Evolutionary conservation across 257 asterid genomes (phyloP).

Genomic region (Nicotiana noctiflora): DNA sequence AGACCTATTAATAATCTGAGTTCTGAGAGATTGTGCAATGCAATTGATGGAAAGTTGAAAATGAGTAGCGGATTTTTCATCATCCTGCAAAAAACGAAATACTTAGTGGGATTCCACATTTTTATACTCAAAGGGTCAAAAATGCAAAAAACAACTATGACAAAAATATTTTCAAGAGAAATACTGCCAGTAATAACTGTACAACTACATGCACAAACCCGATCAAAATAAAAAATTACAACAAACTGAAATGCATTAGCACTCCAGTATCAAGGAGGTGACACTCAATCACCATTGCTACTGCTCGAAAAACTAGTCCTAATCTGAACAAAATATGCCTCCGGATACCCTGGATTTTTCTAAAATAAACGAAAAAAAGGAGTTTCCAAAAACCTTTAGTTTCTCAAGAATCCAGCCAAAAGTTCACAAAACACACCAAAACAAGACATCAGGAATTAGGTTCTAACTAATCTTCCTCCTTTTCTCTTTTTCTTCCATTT

Average conservation of each 20-base stretch:
- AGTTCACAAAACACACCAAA: too few relatives aligned
- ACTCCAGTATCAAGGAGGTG: background rate
- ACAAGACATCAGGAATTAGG: too few relatives aligned
- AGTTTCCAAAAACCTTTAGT: too few relatives aligned
- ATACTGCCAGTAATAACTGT: background rate
- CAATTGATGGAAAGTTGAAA: slow-evolving; percentile 56
- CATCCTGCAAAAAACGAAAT: slow-evolving; percentile 40
- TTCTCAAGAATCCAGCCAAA: too few relatives aligned
- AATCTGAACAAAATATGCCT: too few relatives aligned
- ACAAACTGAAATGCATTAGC: background rate
- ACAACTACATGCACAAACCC: background rate
- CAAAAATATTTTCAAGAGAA: background rate
- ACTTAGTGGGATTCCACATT: slow-evolving; percentile 1
- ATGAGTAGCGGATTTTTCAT: slow-evolving; percentile 44
- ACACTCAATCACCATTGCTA: background rate
- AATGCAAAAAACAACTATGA: background rate
- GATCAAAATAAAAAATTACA: background rate
- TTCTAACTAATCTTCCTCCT: too few relatives aligned
- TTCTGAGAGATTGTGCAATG: slow-evolving; percentile 63
- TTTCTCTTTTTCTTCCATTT: too few relatives aligned
- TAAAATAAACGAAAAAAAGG: too few relatives aligned
- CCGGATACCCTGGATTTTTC: too few relatives aligned
- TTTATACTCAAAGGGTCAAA: background rate
- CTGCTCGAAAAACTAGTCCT: too few relatives aligned
- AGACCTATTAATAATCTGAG: slow-evolving; percentile 85